Conservation (phyloP, 345 rosid genomes). For the Pugionium dolabratum region DNA sequence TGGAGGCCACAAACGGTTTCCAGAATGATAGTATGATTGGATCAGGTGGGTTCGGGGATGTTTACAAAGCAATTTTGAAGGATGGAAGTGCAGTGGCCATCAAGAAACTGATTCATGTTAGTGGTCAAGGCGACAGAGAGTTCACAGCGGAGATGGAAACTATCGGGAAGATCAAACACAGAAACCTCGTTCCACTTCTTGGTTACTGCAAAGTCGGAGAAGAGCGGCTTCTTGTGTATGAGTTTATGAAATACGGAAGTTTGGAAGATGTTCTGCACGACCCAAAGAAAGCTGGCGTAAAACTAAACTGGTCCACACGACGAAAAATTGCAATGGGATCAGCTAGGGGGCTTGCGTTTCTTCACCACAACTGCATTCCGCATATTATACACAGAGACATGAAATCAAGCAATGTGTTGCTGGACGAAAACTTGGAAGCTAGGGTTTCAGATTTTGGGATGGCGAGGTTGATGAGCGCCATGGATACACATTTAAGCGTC, state of each 20-base stretch:
- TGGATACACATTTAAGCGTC: constrained; percentile 93
- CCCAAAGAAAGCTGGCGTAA: constrained; percentile 39
- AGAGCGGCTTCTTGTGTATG: constrained; percentile 90
- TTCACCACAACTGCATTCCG: constrained; percentile 89
- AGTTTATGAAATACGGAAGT: constrained; percentile 92
- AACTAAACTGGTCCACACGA: background rate
- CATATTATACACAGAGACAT: constrained; percentile 93
- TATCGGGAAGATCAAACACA: constrained; percentile 90
- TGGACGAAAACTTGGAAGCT: constrained; percentile 81
- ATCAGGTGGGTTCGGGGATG: constrained; percentile 96
- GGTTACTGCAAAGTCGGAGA: constrained; percentile 91
- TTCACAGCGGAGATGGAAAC: constrained; percentile 99
- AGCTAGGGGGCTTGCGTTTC: constrained; percentile 86
- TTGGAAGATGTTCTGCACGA: constrained; percentile 80
- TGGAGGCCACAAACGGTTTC: constrained; percentile 90
- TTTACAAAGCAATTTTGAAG: constrained; percentile 60
- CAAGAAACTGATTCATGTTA: constrained; percentile 85
- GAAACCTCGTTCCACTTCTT: constrained; percentile 81
- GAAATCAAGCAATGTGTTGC: constrained; percentile 95
- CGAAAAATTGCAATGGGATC: constrained; percentile 65
- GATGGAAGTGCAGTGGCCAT: constrained; percentile 32
- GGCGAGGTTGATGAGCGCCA: constrained; percentile 85
- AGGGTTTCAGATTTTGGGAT: constrained; percentile 95
- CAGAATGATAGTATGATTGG: constrained; percentile 81
- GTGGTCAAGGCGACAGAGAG: constrained; percentile 95